Evolutionary conservation across 129 eudicot genomes (phyloP).

Genomic region (Chrysanthemum lavandulifolium): DNA sequence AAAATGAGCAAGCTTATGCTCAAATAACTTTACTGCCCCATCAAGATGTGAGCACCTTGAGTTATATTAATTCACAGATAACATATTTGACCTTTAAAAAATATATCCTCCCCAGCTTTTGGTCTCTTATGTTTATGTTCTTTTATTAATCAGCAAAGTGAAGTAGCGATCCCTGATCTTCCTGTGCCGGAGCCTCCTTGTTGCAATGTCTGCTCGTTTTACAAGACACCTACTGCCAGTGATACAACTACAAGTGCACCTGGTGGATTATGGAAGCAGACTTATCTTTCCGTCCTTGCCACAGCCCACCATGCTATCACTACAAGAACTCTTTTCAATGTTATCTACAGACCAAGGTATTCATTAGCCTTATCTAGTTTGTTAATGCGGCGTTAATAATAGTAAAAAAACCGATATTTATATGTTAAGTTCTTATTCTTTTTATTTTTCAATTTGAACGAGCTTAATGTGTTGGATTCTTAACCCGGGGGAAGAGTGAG

Average conservation of each 20-base stretch:
- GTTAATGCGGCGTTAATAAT: neutral
- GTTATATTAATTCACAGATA: slow-evolving; percentile 2
- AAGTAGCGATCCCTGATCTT: slow-evolving; percentile 69
- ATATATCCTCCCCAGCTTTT: neutral
- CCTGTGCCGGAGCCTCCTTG: slow-evolving; percentile 65
- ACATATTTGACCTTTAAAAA: neutral
- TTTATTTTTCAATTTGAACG: neutral
- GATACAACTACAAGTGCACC: slow-evolving; percentile 82
- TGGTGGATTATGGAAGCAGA: slow-evolving; percentile 78
- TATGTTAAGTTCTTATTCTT: neutral
- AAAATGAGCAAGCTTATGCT: slow-evolving; percentile 81
- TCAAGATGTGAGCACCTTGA: slow-evolving; percentile 54
- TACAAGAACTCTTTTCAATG: slow-evolving; percentile 66
- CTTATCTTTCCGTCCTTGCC: slow-evolving; percentile 82
- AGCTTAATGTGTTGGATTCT: neutral
- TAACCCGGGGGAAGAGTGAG: neutral
- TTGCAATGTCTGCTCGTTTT: slow-evolving; percentile 72
- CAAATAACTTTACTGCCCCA: slow-evolving; percentile 76
- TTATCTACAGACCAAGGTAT: slow-evolving; percentile 59
- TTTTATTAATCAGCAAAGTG: slow-evolving; percentile 63
- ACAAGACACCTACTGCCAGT: slow-evolving; percentile 79
- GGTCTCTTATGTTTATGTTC: slow-evolving; percentile 15
- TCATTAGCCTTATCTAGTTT: neutral
- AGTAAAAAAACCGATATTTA: neutral
- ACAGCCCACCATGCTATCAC: slow-evolving; percentile 81